These are phyloP conservation scores for Rhodomyrtus psidioides DNA, from an alignment of 441 rosid genomes.

Conservation along the genomic window DNA sequence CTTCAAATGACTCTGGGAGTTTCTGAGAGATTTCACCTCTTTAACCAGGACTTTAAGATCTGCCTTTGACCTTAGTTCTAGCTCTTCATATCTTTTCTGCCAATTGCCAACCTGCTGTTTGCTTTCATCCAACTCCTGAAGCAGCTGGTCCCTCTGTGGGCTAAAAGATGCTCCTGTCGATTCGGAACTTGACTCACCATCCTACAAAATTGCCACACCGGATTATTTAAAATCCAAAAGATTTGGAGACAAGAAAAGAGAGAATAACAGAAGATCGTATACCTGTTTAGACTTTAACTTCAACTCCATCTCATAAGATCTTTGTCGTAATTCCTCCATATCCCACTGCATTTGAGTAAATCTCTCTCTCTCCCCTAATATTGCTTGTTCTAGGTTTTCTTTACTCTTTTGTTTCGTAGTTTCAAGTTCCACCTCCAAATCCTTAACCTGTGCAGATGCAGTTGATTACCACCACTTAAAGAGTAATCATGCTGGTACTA, in stretches of 20 bases:
- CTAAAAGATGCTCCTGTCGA: background rate
- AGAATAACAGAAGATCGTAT: background rate
- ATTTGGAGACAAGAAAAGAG: background rate
- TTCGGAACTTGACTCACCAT: conserved; percentile 2
- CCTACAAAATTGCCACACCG: background rate
- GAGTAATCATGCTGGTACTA: background rate
- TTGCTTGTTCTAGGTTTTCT: conserved; percentile 10
- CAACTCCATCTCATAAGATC: conserved; percentile 10
- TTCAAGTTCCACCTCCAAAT: conserved; percentile 12
- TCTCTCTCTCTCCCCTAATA: conserved; percentile 13
- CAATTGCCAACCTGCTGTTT: conserved; percentile 5
- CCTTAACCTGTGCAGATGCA: conserved; percentile 7
- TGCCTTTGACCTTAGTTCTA: conserved; percentile 14
- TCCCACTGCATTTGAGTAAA: conserved; percentile 16
- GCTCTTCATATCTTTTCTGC: conserved; percentile 11
- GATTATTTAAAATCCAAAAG: background rate
- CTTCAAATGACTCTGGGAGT: conserved; percentile 3
- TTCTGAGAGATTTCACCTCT: conserved; percentile 17
- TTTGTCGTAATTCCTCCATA: conserved; percentile 15
- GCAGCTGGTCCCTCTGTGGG: background rate
- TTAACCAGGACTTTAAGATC: conserved; percentile 16
- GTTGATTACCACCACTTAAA: background rate
- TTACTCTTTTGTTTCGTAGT: conserved; percentile 10
- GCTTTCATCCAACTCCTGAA: conserved; percentile 7
- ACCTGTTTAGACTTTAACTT: conserved; percentile 9